Percentiles rank a stretch among this genome's conserved stretches.
These are phyloP conservation scores for Phytomonas sp. DNA, from an alignment of 208 protist genomes.

Conservation along the genomic window DNA sequence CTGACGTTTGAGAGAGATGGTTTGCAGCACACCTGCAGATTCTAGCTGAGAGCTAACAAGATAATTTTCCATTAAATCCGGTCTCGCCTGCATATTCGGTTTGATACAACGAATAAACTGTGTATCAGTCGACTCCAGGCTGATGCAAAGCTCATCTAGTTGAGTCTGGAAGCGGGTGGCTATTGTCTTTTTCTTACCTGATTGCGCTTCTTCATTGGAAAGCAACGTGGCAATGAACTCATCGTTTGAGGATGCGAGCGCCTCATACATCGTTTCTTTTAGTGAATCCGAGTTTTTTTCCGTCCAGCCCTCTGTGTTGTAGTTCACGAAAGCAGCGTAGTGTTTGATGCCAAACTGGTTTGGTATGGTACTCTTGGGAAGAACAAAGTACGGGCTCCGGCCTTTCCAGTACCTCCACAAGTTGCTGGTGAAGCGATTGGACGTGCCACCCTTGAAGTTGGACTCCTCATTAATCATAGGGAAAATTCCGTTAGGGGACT, in stretches of 20 bases:
- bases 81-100: slow-evolving; percentile 75
- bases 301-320: slow-evolving; percentile 83
- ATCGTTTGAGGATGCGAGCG: slow-evolving; percentile 32
- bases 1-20: slow-evolving; percentile 84
- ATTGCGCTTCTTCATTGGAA: slow-evolving; percentile 21
- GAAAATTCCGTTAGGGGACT: slow-evolving; percentile 72
- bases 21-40: slow-evolving; percentile 87
- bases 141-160: slow-evolving; percentile 52
- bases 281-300: slow-evolving; percentile 90
- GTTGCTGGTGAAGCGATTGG: slow-evolving; percentile 66
- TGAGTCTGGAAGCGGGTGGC: slow-evolving; percentile 75
- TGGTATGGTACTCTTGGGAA: slow-evolving; percentile 75
- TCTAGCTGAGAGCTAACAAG: slow-evolving; percentile 85
- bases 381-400: slow-evolving; percentile 68
- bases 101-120: slow-evolving; percentile 93
- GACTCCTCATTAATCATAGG: slow-evolving; percentile 87
- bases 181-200: slow-evolving; percentile 71
- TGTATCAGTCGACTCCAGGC: slow-evolving; percentile 84
- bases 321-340: slow-evolving; percentile 86
- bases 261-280: slow-evolving; percentile 73
- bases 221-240: slow-evolving; percentile 63
- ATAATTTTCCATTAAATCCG: slow-evolving; percentile 52
- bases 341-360: slow-evolving; percentile 88
- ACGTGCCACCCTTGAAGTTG: slow-evolving; percentile 69
- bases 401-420: slow-evolving; percentile 50